A percentile compares a stretch with the other conserved stretches of the same genome.
Evolutionary conservation across 768 basidiomycete genomes (phyloP).

Genomic region (Xerocomellus amylosporus): DNA sequence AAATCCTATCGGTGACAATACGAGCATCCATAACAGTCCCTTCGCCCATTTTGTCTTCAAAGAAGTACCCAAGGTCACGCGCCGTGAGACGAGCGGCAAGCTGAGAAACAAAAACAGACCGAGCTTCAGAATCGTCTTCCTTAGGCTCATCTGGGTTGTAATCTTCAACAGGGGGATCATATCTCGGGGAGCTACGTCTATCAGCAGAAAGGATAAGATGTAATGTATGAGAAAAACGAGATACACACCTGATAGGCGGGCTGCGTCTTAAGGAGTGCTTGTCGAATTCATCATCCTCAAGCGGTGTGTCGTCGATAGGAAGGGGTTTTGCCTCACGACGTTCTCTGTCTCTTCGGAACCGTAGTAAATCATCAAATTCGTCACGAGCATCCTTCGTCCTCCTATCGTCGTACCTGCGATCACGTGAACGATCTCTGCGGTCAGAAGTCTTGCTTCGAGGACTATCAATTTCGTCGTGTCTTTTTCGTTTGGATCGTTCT

Average conservation of each 20-base stretch:
- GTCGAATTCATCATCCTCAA: conserved; percentile 34
- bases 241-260: conserved; percentile 46
- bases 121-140: conserved; percentile 96
- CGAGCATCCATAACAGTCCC: conserved; percentile 92
- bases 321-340: conserved; percentile 39
- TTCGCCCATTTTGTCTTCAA: conserved; percentile 95
- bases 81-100: conserved; percentile 95
- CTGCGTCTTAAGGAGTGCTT: conserved; percentile 34
- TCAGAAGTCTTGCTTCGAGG: conserved; percentile 45
- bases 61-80: conserved; percentile 97
- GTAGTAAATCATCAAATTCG: conserved; percentile 58
- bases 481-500: conserved; percentile 65
- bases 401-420: conserved; percentile 56
- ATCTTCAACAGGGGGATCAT: conserved; percentile 64
- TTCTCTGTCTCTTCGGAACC: conserved; percentile 43
- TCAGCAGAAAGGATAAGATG: conserved; percentile 6
- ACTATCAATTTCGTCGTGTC: conserved; percentile 54
- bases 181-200: conserved; percentile 70
- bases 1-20: conserved; percentile 93
- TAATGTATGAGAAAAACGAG: conserved; percentile 4
- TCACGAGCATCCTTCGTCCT: conserved; percentile 47
- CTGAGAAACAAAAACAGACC: conserved; percentile 98
- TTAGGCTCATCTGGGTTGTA: conserved; percentile 86
- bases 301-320: conserved; percentile 40
- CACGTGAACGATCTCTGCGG: conserved; percentile 48